phyloP scores from a whole-genome alignment of 2,329 filamentous ascomycete species.

The Microdochium trichocladiopsis region DNA sequence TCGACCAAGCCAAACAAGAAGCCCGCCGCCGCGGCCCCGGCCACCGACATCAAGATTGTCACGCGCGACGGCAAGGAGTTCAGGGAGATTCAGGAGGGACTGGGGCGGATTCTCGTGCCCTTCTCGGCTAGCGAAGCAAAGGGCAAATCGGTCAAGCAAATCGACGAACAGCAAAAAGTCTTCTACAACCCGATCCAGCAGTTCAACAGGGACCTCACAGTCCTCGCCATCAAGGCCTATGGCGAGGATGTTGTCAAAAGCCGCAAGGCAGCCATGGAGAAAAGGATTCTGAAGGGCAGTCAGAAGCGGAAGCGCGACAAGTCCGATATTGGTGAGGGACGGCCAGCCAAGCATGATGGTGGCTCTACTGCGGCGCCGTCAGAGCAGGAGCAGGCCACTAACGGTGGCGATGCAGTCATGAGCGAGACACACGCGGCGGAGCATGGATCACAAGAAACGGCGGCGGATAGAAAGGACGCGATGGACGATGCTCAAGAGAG shows the following conservation, averaged over 20 bases:
- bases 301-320: constrained; percentile 40
- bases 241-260: constrained; percentile 58
- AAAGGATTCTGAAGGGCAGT: constrained; percentile 29
- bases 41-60: constrained; percentile 23
- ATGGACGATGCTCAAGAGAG: not conserved
- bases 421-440: constrained; percentile 10
- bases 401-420: constrained; percentile 7
- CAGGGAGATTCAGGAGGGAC: constrained; percentile 45
- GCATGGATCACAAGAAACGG: not conserved
- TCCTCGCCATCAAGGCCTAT: constrained; percentile 85
- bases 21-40: constrained; percentile 11
- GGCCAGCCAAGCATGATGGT: constrained; percentile 13
- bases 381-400: not conserved
- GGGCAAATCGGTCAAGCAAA: constrained; percentile 29
- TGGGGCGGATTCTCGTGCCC: constrained; percentile 49
- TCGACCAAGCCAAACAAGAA: constrained; percentile 10
- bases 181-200: constrained; percentile 99
- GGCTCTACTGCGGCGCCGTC: constrained; percentile 2
- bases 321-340: constrained; percentile 9
- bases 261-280: constrained; percentile 33
- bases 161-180: constrained; percentile 65
- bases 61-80: constrained; percentile 39
- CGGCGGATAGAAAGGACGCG: not conserved
- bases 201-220: constrained; percentile 93
- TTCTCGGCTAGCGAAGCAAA: constrained; percentile 24